Conservation (phyloP, 768 basidiomycete species). For the Cantharellus cinnabarinus region DNA sequence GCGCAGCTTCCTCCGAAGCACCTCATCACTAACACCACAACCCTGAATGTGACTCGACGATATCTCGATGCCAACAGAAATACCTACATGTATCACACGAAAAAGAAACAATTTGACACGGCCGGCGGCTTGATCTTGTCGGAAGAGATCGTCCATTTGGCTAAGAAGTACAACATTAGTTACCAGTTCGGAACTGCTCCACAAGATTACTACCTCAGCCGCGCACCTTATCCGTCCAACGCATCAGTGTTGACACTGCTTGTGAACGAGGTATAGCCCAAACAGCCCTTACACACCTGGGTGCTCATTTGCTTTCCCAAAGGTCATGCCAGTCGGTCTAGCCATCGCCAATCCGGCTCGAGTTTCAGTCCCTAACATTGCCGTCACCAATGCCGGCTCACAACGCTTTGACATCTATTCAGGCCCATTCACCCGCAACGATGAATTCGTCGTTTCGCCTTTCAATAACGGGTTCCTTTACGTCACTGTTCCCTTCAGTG, state of each 20-base stretch:
- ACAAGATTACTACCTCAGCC: conserved; percentile 46
- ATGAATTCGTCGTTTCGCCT: conserved; percentile 56
- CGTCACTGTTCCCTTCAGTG: conserved; percentile 31
- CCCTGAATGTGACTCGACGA: conserved; percentile 39
- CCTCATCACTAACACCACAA: conserved; percentile 18
- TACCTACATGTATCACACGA: conserved; percentile 47
- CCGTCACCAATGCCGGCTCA: conserved; percentile 43
- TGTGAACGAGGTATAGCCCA: conserved; percentile 23
- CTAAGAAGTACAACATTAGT: conserved; percentile 38
- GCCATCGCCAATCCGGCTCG: conserved; percentile 26
- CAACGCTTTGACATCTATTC: conserved; percentile 44
- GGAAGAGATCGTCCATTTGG: conserved; percentile 30
- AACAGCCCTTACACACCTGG: conserved; percentile 10
- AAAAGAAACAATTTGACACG: conserved; percentile 36
- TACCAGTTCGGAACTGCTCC: conserved; percentile 53
- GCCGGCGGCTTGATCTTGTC: conserved; percentile 31
- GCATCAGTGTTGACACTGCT: conserved; percentile 40
- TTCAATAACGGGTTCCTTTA: conserved; percentile 46
- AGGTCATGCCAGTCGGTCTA: background rate
- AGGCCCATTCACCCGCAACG: conserved; percentile 60
- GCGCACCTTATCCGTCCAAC: conserved; percentile 41
- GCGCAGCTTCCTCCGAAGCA: conserved; percentile 18
- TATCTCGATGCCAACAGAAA: conserved; percentile 68
- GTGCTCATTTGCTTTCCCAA: background rate
- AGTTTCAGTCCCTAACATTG: conserved; percentile 35